Base-by-base conservation (phyloP, 1,139 yeast species). In the Geotrichum candidum region DNA sequence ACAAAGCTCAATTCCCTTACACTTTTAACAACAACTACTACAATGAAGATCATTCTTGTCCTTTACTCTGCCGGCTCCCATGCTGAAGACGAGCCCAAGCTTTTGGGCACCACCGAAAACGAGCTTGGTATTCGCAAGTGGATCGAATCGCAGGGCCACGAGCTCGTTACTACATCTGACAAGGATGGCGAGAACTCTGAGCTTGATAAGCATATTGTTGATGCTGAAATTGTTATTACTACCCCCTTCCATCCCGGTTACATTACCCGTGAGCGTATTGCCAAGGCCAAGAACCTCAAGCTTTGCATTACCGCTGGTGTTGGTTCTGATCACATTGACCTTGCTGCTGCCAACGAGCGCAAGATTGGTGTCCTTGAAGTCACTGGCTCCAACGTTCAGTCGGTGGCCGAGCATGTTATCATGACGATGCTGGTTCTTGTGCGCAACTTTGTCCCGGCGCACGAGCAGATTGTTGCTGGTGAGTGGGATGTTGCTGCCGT, bases 161-260 rank as follows among this genome's bases (percentile, higher is more conserved):
- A 84, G 62, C 78, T 87, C 67, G 82, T 85, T 53, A 78, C 88
- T 60, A 88, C 95, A 54, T 72, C 82, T 56, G 85, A 83, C 73
- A 88, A 88, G 73, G 96, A 88, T 62, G 88, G 88, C n/a, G 80
- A 78, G 58, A 67, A 75, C 68, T 81, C 88, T 0, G 80, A 73
- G 51, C 82, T 88, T 59, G 95, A 88, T 73, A 78, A 81, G 70
- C 81, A 87, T 66, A 81, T 88, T 70, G 82, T 78, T 57, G 90
- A 85, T 64, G 88, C 92, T 5, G 95, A 88, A 68, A 78, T 88
- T 61, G 82, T 88, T 70, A 88, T 88, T 75, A 85, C 94, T 59
- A 87, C 94, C 29, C 96, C 96, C 3, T 88, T 88, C 80, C 90
- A 82, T 77, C 96, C 96, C 9, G 95, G 87, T 45, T 88, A 88